These are phyloP conservation scores for Rubus parviflorus DNA, from an alignment of 306 rosid genomes.

Conservation along the genomic window DNA sequence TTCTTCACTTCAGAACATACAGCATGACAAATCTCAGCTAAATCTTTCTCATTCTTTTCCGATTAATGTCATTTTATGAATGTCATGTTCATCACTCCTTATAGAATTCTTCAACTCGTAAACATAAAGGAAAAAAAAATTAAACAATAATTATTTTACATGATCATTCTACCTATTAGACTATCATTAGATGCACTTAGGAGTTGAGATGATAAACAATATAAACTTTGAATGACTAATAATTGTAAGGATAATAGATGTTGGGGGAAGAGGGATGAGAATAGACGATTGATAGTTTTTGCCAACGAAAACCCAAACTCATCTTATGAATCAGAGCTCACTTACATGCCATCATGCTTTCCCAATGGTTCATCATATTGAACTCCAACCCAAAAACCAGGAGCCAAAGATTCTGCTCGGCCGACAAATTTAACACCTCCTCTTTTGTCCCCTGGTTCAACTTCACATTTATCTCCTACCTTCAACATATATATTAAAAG, in stretches of 20 bases:
- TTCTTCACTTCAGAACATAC: background rate
- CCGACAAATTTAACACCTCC: conserved; percentile 79
- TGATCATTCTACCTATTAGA: background rate
- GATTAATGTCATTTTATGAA: background rate
- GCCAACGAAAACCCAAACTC: background rate
- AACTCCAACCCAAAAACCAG: conserved; percentile 93
- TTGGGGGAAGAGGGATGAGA: background rate
- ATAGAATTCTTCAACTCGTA: background rate
- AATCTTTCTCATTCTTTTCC: background rate
- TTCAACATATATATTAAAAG: conserved; percentile 25
- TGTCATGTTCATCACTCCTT: background rate
- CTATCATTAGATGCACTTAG: background rate
- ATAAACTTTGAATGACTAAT: background rate
- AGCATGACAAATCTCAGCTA: background rate
- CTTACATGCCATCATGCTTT: conserved; percentile 95
- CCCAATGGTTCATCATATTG: conserved; percentile 98
- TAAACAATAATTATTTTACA: background rate
- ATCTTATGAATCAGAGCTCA: background rate
- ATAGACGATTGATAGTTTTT: background rate
- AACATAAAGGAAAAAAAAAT: background rate
- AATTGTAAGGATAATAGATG: background rate
- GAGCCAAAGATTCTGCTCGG: conserved; percentile 70
- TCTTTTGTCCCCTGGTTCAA: conserved; percentile 85
- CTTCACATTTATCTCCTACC: conserved; percentile 96
- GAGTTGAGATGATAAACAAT: background rate